phyloP scores from a whole-genome alignment of 2,329 filamentous ascomycete genomes.

The Ophiostoma australiae region DNA sequence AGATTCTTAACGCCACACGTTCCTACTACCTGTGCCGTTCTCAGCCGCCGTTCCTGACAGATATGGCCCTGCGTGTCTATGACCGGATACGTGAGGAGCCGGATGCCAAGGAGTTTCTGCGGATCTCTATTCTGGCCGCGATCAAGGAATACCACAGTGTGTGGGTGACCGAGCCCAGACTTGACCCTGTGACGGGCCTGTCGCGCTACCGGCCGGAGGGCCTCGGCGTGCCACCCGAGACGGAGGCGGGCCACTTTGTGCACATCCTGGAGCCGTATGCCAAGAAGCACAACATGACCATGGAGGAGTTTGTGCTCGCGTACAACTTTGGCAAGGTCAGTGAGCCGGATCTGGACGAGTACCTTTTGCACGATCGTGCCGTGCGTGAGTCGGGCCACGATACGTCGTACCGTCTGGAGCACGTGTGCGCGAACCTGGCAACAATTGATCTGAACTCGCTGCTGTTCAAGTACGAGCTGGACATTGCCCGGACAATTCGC shows the following conservation, averaged over 20 bases:
- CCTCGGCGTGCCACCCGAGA: conserved; percentile 83
- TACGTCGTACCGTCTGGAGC: conserved; percentile 89
- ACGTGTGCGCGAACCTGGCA: conserved; percentile 78
- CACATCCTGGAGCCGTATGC: conserved; percentile 78
- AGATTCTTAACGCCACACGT: conserved; percentile 93
- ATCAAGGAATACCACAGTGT: conserved; percentile 96
- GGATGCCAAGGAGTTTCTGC: conserved; percentile 74
- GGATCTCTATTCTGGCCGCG: conserved; percentile 73
- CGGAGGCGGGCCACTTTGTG: conserved; percentile 79
- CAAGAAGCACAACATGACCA: conserved; percentile 75
- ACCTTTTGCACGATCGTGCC: conserved; percentile 92
- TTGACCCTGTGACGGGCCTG: conserved; percentile 71
- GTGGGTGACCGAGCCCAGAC: conserved; percentile 74
- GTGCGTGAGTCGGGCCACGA: conserved; percentile 96
- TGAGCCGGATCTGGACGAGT: conserved; percentile 88
- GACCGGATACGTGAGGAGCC: conserved; percentile 87
- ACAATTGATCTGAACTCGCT: conserved; percentile 93
- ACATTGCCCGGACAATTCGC: conserved; percentile 83
- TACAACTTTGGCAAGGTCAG: conserved; percentile 75
- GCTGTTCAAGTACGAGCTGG: conserved; percentile 93
- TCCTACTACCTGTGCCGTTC: conserved; percentile 94
- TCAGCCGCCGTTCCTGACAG: conserved; percentile 93
- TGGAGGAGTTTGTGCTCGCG: conserved; percentile 77
- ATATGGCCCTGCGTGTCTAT: conserved; percentile 92
- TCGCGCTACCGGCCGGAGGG: conserved; percentile 83